These are phyloP conservation scores for Lecanosticta acicola DNA, from an alignment of 2,329 filamentous ascomycete genomes.

Conservation along the genomic window DNA sequence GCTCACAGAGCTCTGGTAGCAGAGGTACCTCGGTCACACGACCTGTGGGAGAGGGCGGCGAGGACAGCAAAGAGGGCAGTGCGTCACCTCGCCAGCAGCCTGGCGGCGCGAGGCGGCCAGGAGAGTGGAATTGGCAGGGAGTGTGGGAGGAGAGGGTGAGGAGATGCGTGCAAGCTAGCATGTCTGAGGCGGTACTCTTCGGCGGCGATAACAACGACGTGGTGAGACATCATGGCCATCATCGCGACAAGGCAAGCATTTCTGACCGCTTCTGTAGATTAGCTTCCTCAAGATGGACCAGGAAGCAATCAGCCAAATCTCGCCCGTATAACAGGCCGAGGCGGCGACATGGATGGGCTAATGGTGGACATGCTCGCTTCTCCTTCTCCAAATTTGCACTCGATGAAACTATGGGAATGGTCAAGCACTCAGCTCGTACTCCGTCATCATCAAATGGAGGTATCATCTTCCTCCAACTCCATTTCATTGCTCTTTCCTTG, in stretches of 20 bases:
- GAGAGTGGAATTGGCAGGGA: constrained; percentile 96
- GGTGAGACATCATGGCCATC: constrained; percentile 45
- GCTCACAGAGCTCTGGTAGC: constrained; percentile 40
- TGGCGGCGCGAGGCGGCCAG: constrained; percentile 56
- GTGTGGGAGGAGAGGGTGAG: constrained; percentile 90
- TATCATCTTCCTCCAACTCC: too few species aligned
- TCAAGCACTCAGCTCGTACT: too few species aligned
- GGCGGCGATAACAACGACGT: constrained; percentile 65
- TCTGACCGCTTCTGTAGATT: constrained; percentile 21
- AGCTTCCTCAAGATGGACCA: constrained; percentile 28
- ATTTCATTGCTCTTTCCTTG: too few species aligned
- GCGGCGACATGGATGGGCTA: constrained; percentile 1
- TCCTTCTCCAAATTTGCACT: too few species aligned
- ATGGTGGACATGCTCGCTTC: too few species aligned
- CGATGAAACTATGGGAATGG: too few species aligned
- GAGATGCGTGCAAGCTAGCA: constrained; percentile 68
- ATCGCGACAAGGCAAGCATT: not conserved
- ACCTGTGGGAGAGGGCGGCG: constrained; percentile 9
- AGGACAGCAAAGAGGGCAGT: constrained; percentile 18
- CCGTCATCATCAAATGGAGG: too few species aligned
- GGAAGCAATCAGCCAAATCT: constrained; percentile 19
- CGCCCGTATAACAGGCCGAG: constrained; percentile 6
- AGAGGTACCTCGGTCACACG: constrained; percentile 11
- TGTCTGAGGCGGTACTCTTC: constrained; percentile 74
- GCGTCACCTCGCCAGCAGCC: constrained; percentile 30